Percentiles rank a stretch among this genome's conserved stretches.
Conservation (phyloP, 1,139 yeast genomes). For the Candida mesenterica region DNA sequence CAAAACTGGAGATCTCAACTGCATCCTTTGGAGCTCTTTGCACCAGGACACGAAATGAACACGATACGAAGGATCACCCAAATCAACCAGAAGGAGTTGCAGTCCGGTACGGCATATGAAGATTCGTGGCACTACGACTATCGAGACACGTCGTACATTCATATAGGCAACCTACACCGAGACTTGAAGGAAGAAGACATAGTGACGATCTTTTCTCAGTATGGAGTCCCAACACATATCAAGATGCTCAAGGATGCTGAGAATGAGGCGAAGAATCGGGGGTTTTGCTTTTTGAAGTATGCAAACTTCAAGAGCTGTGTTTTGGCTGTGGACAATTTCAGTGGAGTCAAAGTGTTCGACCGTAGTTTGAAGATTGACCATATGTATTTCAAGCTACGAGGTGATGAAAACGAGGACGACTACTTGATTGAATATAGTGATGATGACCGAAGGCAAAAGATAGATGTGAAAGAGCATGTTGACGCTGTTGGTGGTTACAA, state of each 20-base stretch:
- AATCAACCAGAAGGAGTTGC: conserved; percentile 68
- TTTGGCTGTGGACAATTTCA: conserved; percentile 85
- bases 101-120: conserved; percentile 51
- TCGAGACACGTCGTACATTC: conserved; percentile 56
- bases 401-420: conserved; percentile 49
- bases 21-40: too few species aligned
- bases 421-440: conserved; percentile 34
- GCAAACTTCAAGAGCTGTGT: conserved; percentile 80
- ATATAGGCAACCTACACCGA: conserved; percentile 69
- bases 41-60: too few species aligned
- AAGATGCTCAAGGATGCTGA: conserved; percentile 68
- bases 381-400: conserved; percentile 58
- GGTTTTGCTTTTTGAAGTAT: conserved; percentile 81
- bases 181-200: conserved; percentile 73
- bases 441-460: conserved; percentile 11
- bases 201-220: conserved; percentile 79
- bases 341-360: conserved; percentile 66
- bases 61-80: conserved; percentile 51
- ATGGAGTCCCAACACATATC: conserved; percentile 81
- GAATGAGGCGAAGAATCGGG: conserved; percentile 61
- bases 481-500: not conserved
- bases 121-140: conserved; percentile 93
- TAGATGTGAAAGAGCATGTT: not conserved
- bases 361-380: conserved; percentile 71
- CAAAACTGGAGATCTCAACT: too few species aligned